phyloP scores from a whole-genome alignment of 768 basidiomycete species.

The Tricholomella constricta region DNA sequence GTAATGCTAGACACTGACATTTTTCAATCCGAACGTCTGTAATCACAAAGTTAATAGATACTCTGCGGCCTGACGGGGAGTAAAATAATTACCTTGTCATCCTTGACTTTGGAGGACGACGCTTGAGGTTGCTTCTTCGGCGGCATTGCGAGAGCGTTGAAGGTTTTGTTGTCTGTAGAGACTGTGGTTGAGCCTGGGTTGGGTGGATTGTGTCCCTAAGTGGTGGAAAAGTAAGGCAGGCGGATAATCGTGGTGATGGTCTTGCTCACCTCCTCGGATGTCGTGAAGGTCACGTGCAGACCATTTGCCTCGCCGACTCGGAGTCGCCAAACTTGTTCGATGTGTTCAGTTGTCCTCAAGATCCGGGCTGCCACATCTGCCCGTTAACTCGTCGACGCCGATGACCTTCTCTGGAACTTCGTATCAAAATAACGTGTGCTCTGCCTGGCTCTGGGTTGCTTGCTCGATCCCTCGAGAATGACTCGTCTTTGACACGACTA shows the following conservation, averaged over 20 bases:
- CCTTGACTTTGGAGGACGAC: slow-evolving; percentile 25
- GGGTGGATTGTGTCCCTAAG: not conserved
- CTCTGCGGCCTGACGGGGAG: slow-evolving; percentile 1
- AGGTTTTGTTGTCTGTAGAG: slow-evolving; percentile 3
- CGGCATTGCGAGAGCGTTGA: slow-evolving; percentile 18
- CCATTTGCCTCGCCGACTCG: no score
- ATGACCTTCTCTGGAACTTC: no score
- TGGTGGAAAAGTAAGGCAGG: not conserved
- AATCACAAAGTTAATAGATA: slow-evolving; percentile 4
- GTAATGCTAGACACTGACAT: slow-evolving; percentile 11
- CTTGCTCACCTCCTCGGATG: not conserved
- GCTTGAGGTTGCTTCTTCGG: slow-evolving; percentile 26
- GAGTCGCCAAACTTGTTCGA: no score
- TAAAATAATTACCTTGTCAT: slow-evolving; percentile 22
- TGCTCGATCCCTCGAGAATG: no score
- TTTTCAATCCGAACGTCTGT: slow-evolving; percentile 27
- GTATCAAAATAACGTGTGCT: no score
- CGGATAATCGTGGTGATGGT: not conserved
- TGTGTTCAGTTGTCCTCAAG: no score
- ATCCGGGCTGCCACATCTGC: no score
- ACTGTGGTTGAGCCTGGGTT: slow-evolving; percentile 2
- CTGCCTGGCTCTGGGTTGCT: no score
- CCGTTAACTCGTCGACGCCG: no score
- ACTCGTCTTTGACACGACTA: no score
- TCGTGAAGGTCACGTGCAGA: no score